A percentile compares a stretch with the other conserved stretches of the same genome.
phyloP scores from a whole-genome alignment of 2,329 filamentous ascomycete genomes.

The Botrytis cinerea region DNA sequence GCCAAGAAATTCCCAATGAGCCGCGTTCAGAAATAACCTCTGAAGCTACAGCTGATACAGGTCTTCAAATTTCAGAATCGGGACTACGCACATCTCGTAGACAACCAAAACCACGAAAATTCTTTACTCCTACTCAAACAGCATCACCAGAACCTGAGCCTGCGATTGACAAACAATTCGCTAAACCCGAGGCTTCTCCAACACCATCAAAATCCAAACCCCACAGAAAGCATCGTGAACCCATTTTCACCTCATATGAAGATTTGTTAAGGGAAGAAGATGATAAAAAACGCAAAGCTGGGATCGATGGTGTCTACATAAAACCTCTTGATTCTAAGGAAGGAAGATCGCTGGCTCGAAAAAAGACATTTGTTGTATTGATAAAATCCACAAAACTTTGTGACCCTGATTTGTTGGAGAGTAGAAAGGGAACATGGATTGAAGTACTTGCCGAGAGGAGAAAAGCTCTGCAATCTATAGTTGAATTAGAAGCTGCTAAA shows the following conservation, averaged over 20 bases:
- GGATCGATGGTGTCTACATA: constrained; percentile 28
- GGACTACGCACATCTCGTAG: constrained; percentile 21
- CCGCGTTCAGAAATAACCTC: neutral
- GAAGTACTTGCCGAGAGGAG: constrained; percentile 24
- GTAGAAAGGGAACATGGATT: constrained; percentile 29
- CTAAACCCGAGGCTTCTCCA: neutral
- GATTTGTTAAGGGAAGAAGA: constrained; percentile 24
- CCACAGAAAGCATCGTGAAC: neutral
- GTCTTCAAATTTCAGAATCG: constrained; percentile 17
- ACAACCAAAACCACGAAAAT: constrained; percentile 20
- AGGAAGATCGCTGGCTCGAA: constrained; percentile 38
- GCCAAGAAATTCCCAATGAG: neutral
- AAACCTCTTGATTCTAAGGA: constrained; percentile 27
- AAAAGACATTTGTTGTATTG: constrained; percentile 41
- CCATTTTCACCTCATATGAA: constrained; percentile 24
- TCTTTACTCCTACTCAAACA: neutral
- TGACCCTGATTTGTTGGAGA: constrained; percentile 27
- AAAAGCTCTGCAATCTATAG: constrained; percentile 16
- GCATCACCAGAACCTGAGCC: constrained; percentile 8
- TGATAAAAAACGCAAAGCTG: constrained; percentile 26
- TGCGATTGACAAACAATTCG: neutral
- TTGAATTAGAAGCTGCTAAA: constrained; percentile 17
- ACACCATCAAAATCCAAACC: neutral
- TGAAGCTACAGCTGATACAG: constrained; percentile 2
- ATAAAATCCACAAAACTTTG: constrained; percentile 41